Base-by-base conservation (phyloP, 441 rosid species). In the Adansonia grandidieri region DNA sequence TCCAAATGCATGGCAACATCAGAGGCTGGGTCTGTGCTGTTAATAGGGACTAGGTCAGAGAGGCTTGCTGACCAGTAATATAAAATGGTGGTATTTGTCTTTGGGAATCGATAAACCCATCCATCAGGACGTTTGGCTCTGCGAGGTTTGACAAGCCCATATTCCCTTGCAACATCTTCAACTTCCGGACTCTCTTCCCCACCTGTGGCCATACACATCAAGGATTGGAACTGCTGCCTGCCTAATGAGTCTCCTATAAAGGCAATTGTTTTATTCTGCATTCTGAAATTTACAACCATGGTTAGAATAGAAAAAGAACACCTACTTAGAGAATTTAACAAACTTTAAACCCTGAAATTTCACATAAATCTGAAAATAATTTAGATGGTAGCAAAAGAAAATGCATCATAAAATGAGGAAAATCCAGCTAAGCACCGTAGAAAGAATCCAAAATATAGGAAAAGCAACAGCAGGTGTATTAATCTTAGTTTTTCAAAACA, bases 211-310 rank as follows among this genome's bases (percentile, higher is more conserved):
- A 92, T 90, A 54, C 97, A 92, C 92, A 91, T 90, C 47, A 92
- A 51, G 17, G 95, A 92, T 9, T 89, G 95, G 81, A 92, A 92
- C 70, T 91, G 94, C 78, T 92, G 93, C 78, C 95, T 85, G 17
- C 93, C 95, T 54, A 92, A 70, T 44, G 95, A 92, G 80, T 92
- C 95, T 75, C 97, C 95, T 28, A 92, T 78, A 69, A 92, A 91
- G 48, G 95, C 97, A 67, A 90, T 87, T 2, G 95, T 89, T 87
- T 89, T 91, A 84, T 87, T 84, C 89, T 87, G 88, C 92, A 91
- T 91, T 84, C 97, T 94, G 88, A 32, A 79, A 75, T 60, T 28
- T 2, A 53, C 11, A 71, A 9, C 45, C 57, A 48, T 19, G 10
- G 75, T 66, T 54, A 61, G 28, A 69, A 69, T 47, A 47, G 53